Conservation (phyloP, 768 basidiomycete species). For the Naganishia friedmannii region DNA sequence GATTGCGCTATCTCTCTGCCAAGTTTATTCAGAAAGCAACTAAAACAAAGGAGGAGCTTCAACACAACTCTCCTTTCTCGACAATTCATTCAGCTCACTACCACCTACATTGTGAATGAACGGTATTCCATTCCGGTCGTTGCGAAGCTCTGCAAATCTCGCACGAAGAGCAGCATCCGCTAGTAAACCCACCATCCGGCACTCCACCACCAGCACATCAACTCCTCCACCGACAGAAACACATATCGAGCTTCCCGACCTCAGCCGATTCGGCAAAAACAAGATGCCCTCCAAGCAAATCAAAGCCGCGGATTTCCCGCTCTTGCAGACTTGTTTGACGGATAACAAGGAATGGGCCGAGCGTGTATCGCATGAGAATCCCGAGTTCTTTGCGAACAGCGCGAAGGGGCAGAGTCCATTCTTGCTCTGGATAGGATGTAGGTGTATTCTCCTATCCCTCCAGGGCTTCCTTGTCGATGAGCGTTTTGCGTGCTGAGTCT, state of each 20-base stretch:
- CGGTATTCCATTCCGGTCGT: constrained; percentile 13
- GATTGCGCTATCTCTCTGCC: constrained; percentile 18
- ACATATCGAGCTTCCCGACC: constrained; percentile 6
- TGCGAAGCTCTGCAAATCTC: constrained; percentile 12
- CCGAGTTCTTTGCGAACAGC: constrained; percentile 63
- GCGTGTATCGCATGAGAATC: constrained; percentile 59
- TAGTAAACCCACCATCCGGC: not conserved
- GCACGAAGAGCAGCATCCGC: not conserved
- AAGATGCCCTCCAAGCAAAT: constrained; percentile 20
- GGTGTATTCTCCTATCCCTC: constrained; percentile 3
- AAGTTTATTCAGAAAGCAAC: not conserved
- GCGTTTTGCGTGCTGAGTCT: too few species aligned
- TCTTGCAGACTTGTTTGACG: constrained; percentile 53
- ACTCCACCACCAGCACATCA: not conserved
- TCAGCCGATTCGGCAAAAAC: constrained; percentile 13
- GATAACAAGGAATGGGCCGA: constrained; percentile 70
- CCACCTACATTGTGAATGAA: constrained; percentile 1
- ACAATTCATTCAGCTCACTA: not conserved
- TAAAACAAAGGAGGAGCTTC: not conserved
- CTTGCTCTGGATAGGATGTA: constrained; percentile 51
- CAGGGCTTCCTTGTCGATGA: not conserved
- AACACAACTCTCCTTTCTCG: not conserved
- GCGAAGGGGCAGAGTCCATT: constrained; percentile 60
- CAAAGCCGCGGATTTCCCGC: constrained; percentile 43
- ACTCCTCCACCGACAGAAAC: not conserved